Conservation (phyloP, 352 stramenopile species). For the Globisporangium iwayamae region DNA sequence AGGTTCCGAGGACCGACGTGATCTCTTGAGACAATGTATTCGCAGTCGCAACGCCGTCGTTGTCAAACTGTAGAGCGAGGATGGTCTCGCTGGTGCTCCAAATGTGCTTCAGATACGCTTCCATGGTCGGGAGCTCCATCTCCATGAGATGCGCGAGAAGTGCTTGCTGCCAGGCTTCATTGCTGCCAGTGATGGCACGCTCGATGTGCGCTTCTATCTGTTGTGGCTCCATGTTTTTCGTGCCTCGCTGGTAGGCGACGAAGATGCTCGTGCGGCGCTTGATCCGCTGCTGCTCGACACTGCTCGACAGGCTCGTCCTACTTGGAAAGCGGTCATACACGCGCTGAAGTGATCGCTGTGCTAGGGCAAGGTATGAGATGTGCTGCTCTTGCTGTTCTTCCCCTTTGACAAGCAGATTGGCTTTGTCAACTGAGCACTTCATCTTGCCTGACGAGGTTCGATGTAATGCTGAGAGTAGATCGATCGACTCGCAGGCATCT, state of each 20-base stretch:
- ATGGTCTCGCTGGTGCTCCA: constrained; percentile 37
- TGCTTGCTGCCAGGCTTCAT: constrained; percentile 20
- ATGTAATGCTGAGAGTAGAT: neutral
- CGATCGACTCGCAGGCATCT: neutral
- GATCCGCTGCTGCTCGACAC: constrained; percentile 39
- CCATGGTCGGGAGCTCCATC: constrained; percentile 49
- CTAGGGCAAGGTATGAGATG: neutral
- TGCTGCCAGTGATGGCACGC: neutral
- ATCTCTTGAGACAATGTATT: constrained; percentile 12
- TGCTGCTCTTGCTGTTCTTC: neutral
- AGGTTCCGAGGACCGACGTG: constrained; percentile 17
- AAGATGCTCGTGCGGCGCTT: constrained; percentile 40
- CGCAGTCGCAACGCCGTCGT: constrained; percentile 14
- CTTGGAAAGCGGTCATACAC: constrained; percentile 25
- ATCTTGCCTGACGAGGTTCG: neutral
- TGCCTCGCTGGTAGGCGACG: constrained; percentile 27
- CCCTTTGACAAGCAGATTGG: too few relatives aligned
- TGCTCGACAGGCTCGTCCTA: constrained; percentile 30
- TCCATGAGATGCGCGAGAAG: constrained; percentile 32
- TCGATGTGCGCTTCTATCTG: constrained; percentile 5
- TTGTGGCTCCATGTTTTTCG: constrained; percentile 11
- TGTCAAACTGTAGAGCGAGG: constrained; percentile 25
- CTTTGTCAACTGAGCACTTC: too few relatives aligned
- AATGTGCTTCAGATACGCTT: constrained; percentile 36
- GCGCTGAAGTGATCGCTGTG: constrained; percentile 23